These are phyloP conservation scores for Seminavis robusta DNA, from an alignment of 108 stramenopile species.

Conservation along the genomic window DNA sequence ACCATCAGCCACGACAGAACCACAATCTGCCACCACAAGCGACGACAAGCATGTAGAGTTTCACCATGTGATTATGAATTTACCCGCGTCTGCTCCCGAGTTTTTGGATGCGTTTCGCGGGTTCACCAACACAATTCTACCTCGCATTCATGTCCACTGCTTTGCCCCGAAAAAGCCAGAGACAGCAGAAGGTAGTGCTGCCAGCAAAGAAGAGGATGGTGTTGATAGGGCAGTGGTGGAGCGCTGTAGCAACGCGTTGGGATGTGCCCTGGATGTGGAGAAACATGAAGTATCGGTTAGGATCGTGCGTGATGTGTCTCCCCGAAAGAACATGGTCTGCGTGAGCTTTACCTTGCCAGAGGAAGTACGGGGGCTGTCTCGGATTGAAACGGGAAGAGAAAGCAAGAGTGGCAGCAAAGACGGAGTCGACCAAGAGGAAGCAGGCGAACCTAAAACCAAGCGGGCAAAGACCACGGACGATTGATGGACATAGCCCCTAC, in stretches of 20 bases:
- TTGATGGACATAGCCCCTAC: no score
- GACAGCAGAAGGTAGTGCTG: constrained; percentile 23
- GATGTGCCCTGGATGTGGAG: constrained; percentile 47
- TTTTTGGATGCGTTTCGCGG: constrained; percentile 95
- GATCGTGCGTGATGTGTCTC: constrained; percentile 76
- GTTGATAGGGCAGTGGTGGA: no score
- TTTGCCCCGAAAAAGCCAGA: constrained; percentile 59
- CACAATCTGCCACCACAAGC: no score
- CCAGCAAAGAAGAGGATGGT: constrained; percentile 28
- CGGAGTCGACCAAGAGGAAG: constrained; percentile 5
- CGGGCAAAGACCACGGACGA: no score
- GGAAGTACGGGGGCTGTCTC: constrained; percentile 27
- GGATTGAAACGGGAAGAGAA: constrained; percentile 3
- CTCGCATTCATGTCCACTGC: constrained; percentile 80
- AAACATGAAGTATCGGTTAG: constrained; percentile 33
- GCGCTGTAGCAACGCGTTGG: constrained; percentile 63
- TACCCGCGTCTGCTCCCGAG: constrained; percentile 88
- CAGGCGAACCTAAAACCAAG: no score
- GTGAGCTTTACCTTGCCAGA: constrained; percentile 69
- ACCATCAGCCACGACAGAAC: no score
- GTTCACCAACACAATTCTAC: constrained; percentile 25
- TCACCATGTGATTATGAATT: constrained; percentile 95
- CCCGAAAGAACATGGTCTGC: constrained; percentile 86
- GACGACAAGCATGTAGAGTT: constrained; percentile 24
- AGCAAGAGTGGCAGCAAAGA: not conserved